Percentiles rank a stretch among this genome's conserved stretches.
Evolutionary conservation across 1,284 basidiomycete genomes (phyloP).

Genomic region (Melanopsichium pennsylvanicum): DNA sequence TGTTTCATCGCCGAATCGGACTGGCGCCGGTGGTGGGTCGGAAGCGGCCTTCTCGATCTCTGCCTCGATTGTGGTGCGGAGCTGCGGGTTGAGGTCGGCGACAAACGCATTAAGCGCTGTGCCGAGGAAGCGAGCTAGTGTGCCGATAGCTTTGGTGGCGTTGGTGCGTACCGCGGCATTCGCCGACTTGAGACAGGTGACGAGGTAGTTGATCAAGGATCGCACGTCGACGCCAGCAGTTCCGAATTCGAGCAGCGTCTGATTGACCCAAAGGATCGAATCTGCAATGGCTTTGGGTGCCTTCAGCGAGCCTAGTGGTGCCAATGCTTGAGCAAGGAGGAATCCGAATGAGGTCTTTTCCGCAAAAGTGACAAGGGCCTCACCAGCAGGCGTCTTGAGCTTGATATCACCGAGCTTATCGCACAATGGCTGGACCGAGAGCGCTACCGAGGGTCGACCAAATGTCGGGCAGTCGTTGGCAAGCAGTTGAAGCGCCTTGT

Average conservation of each 20-base stretch:
- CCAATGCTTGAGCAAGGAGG: constrained; percentile 79
- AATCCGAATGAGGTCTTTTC: constrained; percentile 95
- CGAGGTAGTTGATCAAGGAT: constrained; percentile 87
- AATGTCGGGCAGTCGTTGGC: constrained; percentile 84
- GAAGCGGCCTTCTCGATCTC: constrained; percentile 96
- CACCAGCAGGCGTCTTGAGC: constrained; percentile 95
- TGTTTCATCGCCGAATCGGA: constrained; percentile 48
- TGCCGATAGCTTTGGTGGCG: constrained; percentile 93
- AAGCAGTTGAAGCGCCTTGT: constrained; percentile 69
- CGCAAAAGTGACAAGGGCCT: constrained; percentile 80
- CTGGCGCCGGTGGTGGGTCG: constrained; percentile 80
- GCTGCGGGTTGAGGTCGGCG: constrained; percentile 91
- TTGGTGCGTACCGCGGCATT: constrained; percentile 92
- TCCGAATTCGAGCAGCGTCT: constrained; percentile 89
- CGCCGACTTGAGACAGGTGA: constrained; percentile 85
- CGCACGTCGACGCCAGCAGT: constrained; percentile 84
- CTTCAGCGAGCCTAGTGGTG: constrained; percentile 69
- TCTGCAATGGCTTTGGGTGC: constrained; percentile 97
- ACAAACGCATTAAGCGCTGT: constrained; percentile 88
- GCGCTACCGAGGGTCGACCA: constrained; percentile 82
- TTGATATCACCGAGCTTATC: constrained; percentile 98
- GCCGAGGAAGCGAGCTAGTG: constrained; percentile 89
- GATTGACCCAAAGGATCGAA: constrained; percentile 86
- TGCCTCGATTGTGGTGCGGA: constrained; percentile 85
- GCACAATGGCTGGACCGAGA: constrained; percentile 82